Base-by-base conservation (phyloP, 2,329 filamentous ascomycete genomes). In the Cercospora citrullina region DNA sequence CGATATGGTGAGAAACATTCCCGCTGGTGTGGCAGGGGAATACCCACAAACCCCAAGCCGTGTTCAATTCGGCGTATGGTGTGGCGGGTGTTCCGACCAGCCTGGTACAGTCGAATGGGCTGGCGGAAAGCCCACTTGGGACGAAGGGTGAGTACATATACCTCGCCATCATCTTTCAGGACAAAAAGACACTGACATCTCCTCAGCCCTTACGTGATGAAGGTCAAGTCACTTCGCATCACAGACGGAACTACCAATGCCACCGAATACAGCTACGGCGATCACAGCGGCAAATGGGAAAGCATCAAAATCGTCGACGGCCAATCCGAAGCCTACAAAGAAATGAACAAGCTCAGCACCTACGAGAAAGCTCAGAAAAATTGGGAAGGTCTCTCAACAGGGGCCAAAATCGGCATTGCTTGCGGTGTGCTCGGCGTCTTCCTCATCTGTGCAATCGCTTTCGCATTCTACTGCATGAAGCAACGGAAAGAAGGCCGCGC, bases 21-120 rank as follows among this genome's bases (percentile, higher is more conserved):
- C 64, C 6, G 74, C 73, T 53, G 72, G 62, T 2, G 66, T 62
- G 18, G 61, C 75, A 1, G 75, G 75, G 5, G 58, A 65, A 26
- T 94, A 88, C 77, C 91, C 91, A 0, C 91, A 94, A 77, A 93
- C 91, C 0, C 91, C 91, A 1, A 90, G 90, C 86, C 87, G 87
- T 63, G 78, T 92, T 60, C 87, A 86, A 48, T 77, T 92, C 18
- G 89, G 90, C 64, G 89, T 90, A 72, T 99, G 95, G 95, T 89
- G 93, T 64, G 95, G 93, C 76, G 95, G 95, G 72, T 95, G 97
- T 79, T 82, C 92, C 1, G 90, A 87, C 85, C 86, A 84, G 55
- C 78, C 75, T n/a, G 79, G 78, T n/a, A 79, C 77, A 0, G 69
- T 77, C n/a, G 73, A 76, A 14, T 80, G 79, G 79, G 78, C 79